These are phyloP conservation scores for Tulasnella sp. DNA, from an alignment of 768 basidiomycete genomes.

Conservation along the genomic window DNA sequence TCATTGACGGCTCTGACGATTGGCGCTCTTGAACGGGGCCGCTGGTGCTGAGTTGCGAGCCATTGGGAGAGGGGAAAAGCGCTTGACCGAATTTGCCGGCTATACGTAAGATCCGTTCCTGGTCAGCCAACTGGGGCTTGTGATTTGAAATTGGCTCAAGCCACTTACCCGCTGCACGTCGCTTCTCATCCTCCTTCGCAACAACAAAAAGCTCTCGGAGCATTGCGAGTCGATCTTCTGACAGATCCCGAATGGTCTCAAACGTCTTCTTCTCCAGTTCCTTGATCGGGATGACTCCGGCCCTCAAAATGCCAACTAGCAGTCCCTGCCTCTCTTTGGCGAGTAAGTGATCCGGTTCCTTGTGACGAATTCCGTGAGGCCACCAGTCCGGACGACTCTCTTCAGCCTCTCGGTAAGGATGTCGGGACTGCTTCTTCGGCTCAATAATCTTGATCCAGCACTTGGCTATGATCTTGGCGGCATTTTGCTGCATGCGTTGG, in stretches of 20 bases:
- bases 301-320: conserved; percentile 38
- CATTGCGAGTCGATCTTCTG: conserved; percentile 36
- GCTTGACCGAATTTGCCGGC: background rate
- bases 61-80: conserved; percentile 1
- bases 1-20: background rate
- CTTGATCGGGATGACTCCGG: conserved; percentile 34
- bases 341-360: conserved; percentile 42
- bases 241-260: conserved; percentile 36
- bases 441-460: conserved; percentile 45
- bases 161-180: conserved; percentile 3
- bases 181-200: conserved; percentile 39
- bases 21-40: background rate
- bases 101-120: background rate
- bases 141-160: background rate
- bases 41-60: background rate
- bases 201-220: conserved; percentile 39
- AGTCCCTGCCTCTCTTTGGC: conserved; percentile 40
- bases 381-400: conserved; percentile 41
- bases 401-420: conserved; percentile 42
- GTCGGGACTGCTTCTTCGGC: conserved; percentile 41
- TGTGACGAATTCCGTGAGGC: conserved; percentile 40
- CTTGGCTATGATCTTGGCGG: conserved; percentile 41
- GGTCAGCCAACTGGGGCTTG: background rate
- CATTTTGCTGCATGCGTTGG: conserved; percentile 37
- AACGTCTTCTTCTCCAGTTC: conserved; percentile 39